Percentiles rank a stretch among this genome's conserved stretches.
Evolutionary conservation across 1,284 basidiomycete species (phyloP).

Genomic region (Anthracocystis setariae): DNA sequence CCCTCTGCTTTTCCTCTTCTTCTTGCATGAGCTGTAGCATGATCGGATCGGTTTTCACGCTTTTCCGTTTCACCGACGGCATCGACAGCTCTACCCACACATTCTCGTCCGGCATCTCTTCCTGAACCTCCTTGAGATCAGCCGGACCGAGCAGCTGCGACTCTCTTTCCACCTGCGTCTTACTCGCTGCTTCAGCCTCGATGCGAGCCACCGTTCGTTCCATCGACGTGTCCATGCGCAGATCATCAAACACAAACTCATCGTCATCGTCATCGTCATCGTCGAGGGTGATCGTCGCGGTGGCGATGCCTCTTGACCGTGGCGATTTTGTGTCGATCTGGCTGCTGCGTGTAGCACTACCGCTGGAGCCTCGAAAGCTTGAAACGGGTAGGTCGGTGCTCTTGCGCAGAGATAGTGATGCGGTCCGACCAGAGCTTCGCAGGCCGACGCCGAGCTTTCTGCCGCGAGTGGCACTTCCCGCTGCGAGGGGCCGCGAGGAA

Average conservation of each 20-base stretch:
- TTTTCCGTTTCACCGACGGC: background rate
- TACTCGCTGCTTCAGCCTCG: slow-evolving; percentile 25
- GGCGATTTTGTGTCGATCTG: slow-evolving; percentile 14
- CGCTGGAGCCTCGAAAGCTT: background rate
- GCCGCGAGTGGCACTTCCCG: slow-evolving; percentile 4
- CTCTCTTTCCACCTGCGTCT: background rate
- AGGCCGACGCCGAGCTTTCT: slow-evolving; percentile 28
- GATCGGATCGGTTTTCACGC: slow-evolving; percentile 10
- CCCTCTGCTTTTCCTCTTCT: slow-evolving; percentile 6
- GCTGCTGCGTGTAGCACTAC: slow-evolving; percentile 2
- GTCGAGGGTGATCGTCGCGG: background rate
- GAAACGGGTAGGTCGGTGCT: slow-evolving; percentile 9
- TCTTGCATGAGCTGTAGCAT: slow-evolving; percentile 15
- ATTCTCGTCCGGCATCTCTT: background rate
- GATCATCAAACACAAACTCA: slow-evolving; percentile 22
- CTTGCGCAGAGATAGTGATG: slow-evolving; percentile 21
- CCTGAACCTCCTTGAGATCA: background rate
- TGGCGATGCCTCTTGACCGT: slow-evolving; percentile 25
- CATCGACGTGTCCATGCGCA: slow-evolving; percentile 28
- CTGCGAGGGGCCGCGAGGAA: slow-evolving; percentile 21
- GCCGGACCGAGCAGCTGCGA: slow-evolving; percentile 3
- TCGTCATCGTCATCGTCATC: slow-evolving; percentile 36
- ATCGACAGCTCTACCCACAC: slow-evolving; percentile 6
- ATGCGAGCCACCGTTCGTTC: slow-evolving; percentile 17
- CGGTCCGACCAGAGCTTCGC: slow-evolving; percentile 21